Evolutionary conservation across 352 stramenopile species (phyloP).

Genomic region (Lagenidium giganteum): DNA sequence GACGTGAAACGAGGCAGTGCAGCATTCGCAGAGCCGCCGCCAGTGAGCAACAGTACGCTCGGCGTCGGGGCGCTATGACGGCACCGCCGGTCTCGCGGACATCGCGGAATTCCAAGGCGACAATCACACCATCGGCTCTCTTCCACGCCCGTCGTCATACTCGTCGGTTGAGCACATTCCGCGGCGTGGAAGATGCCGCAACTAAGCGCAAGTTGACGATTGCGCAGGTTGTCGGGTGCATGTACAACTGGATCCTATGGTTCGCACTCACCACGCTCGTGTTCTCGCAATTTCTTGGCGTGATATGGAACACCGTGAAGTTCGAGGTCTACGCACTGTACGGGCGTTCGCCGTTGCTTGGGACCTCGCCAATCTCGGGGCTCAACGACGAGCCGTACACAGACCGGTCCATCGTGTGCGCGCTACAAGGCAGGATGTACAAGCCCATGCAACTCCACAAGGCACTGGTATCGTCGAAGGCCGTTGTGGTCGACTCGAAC

Average conservation of each 20-base stretch:
- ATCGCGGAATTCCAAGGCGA: too few relatives aligned
- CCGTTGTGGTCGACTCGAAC: background rate
- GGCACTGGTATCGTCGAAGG: slow-evolving; percentile 9
- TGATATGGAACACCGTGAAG: slow-evolving; percentile 21
- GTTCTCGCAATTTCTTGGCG: slow-evolving; percentile 3
- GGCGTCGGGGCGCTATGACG: too few relatives aligned
- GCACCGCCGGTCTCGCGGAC: too few relatives aligned
- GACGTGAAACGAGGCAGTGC: too few relatives aligned
- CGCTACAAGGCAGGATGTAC: slow-evolving; percentile 27
- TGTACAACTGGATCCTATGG: slow-evolving; percentile 12
- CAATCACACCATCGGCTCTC: too few relatives aligned
- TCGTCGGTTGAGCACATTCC: too few relatives aligned
- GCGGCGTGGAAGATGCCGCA: too few relatives aligned
- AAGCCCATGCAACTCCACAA: slow-evolving; percentile 27
- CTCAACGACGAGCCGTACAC: slow-evolving; percentile 46
- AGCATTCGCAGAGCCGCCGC: too few relatives aligned
- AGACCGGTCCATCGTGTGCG: slow-evolving; percentile 43
- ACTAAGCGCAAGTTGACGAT: background rate
- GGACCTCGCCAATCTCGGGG: slow-evolving; percentile 4
- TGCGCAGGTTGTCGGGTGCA: background rate
- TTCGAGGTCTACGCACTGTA: slow-evolving; percentile 3
- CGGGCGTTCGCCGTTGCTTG: slow-evolving; percentile 8
- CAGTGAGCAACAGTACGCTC: too few relatives aligned
- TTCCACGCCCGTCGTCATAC: too few relatives aligned
- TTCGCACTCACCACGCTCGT: background rate